Evolutionary conservation across 78 protist species (phyloP), one percentile per base, ranked within the genome.

Genomic region (Carpediemonas membranifera): DNA sequence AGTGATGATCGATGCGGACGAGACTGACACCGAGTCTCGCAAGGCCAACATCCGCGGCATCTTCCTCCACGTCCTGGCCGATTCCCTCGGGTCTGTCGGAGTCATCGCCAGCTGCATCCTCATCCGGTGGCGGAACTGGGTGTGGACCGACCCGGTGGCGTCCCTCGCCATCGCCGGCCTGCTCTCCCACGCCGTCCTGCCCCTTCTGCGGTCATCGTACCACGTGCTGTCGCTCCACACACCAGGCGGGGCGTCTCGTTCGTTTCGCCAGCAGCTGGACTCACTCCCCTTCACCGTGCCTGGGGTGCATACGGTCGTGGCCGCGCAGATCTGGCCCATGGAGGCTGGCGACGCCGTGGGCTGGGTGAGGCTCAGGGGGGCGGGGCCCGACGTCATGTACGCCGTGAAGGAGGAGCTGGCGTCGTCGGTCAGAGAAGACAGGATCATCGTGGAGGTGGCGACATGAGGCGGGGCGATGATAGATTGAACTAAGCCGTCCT

Each of bases 21-120:
- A 27, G 24, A 24, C 60, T 7, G 58, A 16, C n/a, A 15, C 16
- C 28, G 61, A 54, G 57, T 24, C 57, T 24, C 65, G 30, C 28
- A 43, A 27, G 21, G 7, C 39, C 52, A 9, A 59, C 27, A 62
- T 71, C 74, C 27, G 39, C 52, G 90, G 90, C 18, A 87, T 93
- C 36, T 87, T 83, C 73, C 78, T 93, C 25, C 98, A 93, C 73
- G 60, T 93, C 16, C 34, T 93, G 0, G 98, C 98, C 14, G 98
- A 93, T 66, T 84, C 95, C 9, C 63, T 93, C 24, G 98, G 96
- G 7, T 60, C 81, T 50, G 92, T 93, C 34, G 94, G 94, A 15
- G 98, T 93, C n/a, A 88, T 93, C 65, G 44, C 78, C 21, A 72
- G 89, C 25, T 76, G 91, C 15, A 56, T 87, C 28, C 65, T 89